phyloP scores from a whole-genome alignment of 2,329 filamentous ascomycete genomes.

The Dryadomyces quercus-mongolicae region DNA sequence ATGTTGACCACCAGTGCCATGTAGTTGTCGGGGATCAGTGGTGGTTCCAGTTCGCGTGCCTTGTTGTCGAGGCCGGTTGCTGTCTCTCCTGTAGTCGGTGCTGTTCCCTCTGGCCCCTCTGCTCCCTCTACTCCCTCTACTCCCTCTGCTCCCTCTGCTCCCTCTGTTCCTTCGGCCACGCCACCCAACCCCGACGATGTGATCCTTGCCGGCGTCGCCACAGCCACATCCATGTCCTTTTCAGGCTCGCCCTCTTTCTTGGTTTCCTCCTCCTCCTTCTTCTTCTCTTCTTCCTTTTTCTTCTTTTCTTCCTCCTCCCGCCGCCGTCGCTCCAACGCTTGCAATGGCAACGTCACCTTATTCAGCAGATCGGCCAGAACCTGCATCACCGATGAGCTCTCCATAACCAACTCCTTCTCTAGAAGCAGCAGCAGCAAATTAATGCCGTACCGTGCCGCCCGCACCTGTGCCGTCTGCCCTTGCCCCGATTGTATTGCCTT shows the following conservation, averaged over 20 bases:
- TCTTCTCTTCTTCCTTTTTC: constrained; percentile 28
- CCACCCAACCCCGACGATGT: too few relatives aligned
- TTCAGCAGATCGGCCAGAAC: constrained; percentile 78
- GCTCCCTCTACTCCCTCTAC: not conserved
- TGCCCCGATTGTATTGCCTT: not conserved
- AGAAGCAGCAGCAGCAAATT: constrained; percentile 82
- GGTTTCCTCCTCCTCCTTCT: constrained; percentile 25
- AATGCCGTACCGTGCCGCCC: constrained; percentile 76
- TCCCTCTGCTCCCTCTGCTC: not conserved
- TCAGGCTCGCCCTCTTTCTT: constrained; percentile 12
- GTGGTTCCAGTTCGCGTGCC: constrained; percentile 57
- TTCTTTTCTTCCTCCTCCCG: constrained; percentile 54
- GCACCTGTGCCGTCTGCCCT: constrained; percentile 55
- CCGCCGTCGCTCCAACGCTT: constrained; percentile 69
- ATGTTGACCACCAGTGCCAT: constrained; percentile 92
- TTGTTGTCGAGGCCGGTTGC: constrained; percentile 19
- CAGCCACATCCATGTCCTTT: too few relatives aligned
- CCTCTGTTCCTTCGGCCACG: too few relatives aligned
- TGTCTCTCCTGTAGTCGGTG: constrained; percentile 12
- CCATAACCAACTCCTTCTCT: constrained; percentile 90
- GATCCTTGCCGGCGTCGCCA: constrained; percentile 2
- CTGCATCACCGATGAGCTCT: constrained; percentile 96
- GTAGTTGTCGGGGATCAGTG: constrained; percentile 78
- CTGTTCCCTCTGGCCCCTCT: constrained; percentile 3
- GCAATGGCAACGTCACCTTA: constrained; percentile 77